Percentiles rank a stretch among this genome's conserved stretches.
These are phyloP conservation scores for Sanghuangporus weigelae DNA, from an alignment of 1,284 basidiomycete species.

Conservation along the genomic window DNA sequence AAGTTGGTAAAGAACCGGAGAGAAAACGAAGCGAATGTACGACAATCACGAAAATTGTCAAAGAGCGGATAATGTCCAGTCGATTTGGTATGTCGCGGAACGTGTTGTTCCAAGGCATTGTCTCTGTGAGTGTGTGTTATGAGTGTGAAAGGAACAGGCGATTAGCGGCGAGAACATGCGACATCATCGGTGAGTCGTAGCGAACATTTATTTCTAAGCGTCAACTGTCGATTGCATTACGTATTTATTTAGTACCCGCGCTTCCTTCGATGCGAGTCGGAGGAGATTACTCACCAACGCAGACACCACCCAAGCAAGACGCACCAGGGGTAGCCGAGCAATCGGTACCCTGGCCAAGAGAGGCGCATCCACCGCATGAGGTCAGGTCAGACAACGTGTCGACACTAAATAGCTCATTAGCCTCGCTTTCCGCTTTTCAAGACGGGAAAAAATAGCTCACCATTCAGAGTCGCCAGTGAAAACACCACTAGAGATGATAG, in stretches of 20 bases:
- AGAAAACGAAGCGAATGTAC: conserved; percentile 8
- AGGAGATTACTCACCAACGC: conserved; percentile 9
- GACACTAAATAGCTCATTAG: neutral
- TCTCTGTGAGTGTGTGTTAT: neutral
- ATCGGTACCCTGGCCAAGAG: conserved; percentile 7
- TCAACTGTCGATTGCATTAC: neutral
- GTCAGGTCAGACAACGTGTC: conserved; percentile 13
- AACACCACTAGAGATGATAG: conserved; percentile 3
- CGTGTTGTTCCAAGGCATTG: neutral
- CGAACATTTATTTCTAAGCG: neutral
- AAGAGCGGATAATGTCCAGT: neutral
- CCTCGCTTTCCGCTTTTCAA: neutral
- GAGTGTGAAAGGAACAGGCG: neutral
- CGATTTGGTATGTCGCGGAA: neutral
- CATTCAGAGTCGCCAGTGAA: conserved; percentile 14
- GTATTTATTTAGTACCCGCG: neutral
- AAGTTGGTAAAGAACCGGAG: neutral
- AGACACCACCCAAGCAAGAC: conserved; percentile 12
- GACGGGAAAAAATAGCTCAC: neutral
- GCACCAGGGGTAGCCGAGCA: conserved; percentile 13
- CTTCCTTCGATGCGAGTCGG: neutral
- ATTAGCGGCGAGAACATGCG: neutral
- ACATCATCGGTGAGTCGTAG: neutral
- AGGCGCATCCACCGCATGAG: conserved; percentile 17
- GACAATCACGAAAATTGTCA: neutral